phyloP scores from a whole-genome alignment of 345 rosid species.

The Noccaea caerulescens region DNA sequence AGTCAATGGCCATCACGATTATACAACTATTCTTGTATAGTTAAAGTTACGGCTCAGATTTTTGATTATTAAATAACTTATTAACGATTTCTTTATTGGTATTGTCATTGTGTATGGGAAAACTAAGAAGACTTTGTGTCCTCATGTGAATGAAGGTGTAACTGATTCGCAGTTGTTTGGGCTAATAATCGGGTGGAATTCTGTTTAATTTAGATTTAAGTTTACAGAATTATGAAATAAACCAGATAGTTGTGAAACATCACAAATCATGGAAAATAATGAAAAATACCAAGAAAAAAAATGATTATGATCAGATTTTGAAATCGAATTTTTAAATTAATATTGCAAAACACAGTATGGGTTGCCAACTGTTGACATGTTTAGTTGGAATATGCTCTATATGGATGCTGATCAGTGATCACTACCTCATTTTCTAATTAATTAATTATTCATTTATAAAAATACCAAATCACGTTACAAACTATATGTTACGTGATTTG shows the following conservation, averaged over 20 bases:
- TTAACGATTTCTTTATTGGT: constrained; percentile 7
- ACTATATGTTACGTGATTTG: neutral
- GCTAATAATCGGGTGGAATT: neutral
- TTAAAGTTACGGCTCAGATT: neutral
- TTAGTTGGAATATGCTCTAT: constrained; percentile 26
- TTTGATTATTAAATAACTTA: neutral
- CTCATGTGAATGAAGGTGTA: neutral
- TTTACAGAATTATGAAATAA: neutral
- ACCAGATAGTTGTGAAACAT: neutral
- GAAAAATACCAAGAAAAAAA: neutral
- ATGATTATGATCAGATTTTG: neutral
- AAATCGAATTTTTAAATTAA: neutral
- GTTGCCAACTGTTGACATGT: constrained; percentile 17
- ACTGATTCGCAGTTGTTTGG: neutral
- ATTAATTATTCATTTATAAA: neutral
- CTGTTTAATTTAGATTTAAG: neutral
- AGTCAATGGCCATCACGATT: constrained; percentile 34
- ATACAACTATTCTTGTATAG: constrained; percentile 20
- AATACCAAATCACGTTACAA: constrained; percentile 15
- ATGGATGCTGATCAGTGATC: constrained; percentile 18
- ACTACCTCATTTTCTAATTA: neutral
- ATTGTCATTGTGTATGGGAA: neutral
- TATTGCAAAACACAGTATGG: neutral
- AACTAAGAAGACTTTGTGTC: constrained; percentile 1
- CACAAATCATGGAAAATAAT: neutral